phyloP scores from a whole-genome alignment of 1,284 basidiomycete genomes.

The Boletus albobrunnescens region DNA sequence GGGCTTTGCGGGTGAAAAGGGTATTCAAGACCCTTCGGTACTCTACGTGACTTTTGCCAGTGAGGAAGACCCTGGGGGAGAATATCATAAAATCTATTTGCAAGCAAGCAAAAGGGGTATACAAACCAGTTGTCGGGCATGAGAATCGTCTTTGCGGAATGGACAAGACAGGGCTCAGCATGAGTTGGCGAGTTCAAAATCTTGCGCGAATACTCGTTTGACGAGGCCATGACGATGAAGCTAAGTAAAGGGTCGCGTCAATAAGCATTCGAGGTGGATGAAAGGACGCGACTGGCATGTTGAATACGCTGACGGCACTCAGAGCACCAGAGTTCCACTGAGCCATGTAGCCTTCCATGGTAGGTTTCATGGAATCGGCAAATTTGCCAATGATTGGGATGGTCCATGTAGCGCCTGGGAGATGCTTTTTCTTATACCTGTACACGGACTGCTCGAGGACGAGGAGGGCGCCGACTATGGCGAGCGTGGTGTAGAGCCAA shows the following conservation, averaged over 20 bases:
- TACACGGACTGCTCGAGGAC: constrained; percentile 82
- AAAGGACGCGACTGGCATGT: constrained; percentile 65
- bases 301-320: constrained; percentile 88
- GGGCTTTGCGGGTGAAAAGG: constrained; percentile 91
- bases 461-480: constrained; percentile 62
- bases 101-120: not conserved
- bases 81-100: not conserved
- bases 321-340: constrained; percentile 87
- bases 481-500: constrained; percentile 65
- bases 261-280: not conserved
- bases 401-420: constrained; percentile 87
- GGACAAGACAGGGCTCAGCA: constrained; percentile 91
- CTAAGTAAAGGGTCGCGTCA: constrained; percentile 40
- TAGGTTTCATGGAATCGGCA: constrained; percentile 82
- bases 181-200: constrained; percentile 88
- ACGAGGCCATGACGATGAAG: constrained; percentile 95
- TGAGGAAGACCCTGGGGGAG: constrained; percentile 84
- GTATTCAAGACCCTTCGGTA: constrained; percentile 90
- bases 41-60: constrained; percentile 90
- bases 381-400: constrained; percentile 95
- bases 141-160: constrained; percentile 88
- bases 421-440: constrained; percentile 79
- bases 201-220: constrained; percentile 87
- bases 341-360: constrained; percentile 83
- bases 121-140: constrained; percentile 86